Base-by-base conservation (phyloP, 257 asterid species). In the Schizonepeta tenuifolia region DNA sequence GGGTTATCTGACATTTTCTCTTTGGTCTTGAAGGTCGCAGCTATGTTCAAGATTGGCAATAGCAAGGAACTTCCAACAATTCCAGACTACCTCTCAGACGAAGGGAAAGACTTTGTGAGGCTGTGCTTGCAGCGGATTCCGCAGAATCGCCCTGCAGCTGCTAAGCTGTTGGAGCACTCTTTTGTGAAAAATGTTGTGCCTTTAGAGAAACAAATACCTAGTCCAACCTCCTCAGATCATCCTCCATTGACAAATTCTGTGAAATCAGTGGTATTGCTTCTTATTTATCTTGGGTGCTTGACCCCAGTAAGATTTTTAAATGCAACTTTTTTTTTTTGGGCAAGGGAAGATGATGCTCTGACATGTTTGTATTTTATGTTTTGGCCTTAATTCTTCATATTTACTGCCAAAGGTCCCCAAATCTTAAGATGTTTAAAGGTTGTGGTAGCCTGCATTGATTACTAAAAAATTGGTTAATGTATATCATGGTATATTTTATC, bases 21-120 rank as follows among this genome's bases (percentile, higher is more conserved):
- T 77, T 78, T 64, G 82, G 82, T 70, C 69, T 65, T 68, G 59
- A 75, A 95, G 98, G 96, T 92, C 60, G 97, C 97, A 60, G 99
- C 98, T 77, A 90, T 95, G 99, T 95, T 92, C 85, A 92, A 92
- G 91, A 90, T 95, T 75, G 97, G 98, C 58, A 95, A 92, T 65
- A 85, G 98, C 73, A 95, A 88, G 81, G 98, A 90, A 78, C 98
- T 95, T 78, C 99, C 99, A 69, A 67, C 92, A 58, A 90, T 95
- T 80, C 99, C 99, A 21, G 93, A 95, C 58, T 56, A 80, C 72
- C 90, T 95, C 71, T 88, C 98, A 15, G 95, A 87, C 65, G 99
- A 92, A 72, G 99, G 94, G 62, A 95, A 90, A 72, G 97, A 95
- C 53, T 95, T 95, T 78, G 93, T 95, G 68, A 85, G 83, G 86